These are phyloP conservation scores for Andrographis paniculata DNA, from an alignment of 305 asterid species.

Conservation along the genomic window DNA sequence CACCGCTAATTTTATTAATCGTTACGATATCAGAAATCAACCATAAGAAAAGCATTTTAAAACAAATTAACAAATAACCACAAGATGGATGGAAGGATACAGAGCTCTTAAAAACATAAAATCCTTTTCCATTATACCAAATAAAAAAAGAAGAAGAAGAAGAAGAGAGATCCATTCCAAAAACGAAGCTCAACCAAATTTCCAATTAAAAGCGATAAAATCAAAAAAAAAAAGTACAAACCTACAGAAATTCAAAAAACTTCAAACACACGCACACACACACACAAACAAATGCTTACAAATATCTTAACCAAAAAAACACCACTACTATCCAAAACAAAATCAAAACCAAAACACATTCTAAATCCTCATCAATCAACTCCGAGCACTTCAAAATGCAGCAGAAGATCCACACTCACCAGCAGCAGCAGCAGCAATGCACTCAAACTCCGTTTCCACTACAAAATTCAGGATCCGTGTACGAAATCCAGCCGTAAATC, in stretches of 20 bases:
- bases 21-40: conserved; percentile 1
- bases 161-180: neutral
- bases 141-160: neutral
- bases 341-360: neutral
- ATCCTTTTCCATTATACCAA: neutral
- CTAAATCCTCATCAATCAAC: no score
- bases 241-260: conserved; percentile 11
- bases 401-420: conserved; percentile 10
- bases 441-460: conserved; percentile 1
- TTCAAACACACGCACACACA: neutral
- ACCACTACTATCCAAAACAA: conserved; percentile 2
- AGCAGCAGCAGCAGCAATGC: conserved; percentile 16
- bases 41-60: neutral
- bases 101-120: conserved; percentile 4
- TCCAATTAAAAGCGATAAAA: neutral
- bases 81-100: conserved; percentile 7
- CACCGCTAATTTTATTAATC: neutral
- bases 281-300: neutral
- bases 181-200: conserved; percentile 6
- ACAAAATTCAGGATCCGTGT: conserved; percentile 7
- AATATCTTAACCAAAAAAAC: conserved; percentile 7
- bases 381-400: neutral
- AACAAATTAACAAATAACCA: conserved; percentile 4
- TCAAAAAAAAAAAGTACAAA: conserved; percentile 3
- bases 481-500: conserved; percentile 10